Evolutionary conservation across 2,329 filamentous ascomycete species (phyloP), one percentile per base, ranked within the genome.

Genomic region (Xylaria sp.): DNA sequence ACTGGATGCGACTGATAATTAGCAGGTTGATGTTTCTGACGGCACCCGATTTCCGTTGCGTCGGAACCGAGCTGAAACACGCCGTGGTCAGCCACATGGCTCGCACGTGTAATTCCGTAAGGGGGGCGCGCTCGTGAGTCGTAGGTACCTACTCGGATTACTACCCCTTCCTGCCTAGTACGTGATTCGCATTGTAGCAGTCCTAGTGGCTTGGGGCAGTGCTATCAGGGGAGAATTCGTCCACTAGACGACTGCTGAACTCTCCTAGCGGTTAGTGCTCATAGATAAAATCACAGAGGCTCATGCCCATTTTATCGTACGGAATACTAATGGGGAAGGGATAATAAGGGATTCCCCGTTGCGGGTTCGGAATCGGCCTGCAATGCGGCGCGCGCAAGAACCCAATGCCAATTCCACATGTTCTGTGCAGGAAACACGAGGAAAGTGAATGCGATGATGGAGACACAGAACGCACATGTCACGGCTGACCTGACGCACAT

Each of bases 21-120:
- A 37, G 6, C 50, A 35, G 37, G 23, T 42, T 8, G 18, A 30
- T 30, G 51, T 13, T 57, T 37, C 46, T 49, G 44, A n/a, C 52
- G 52, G 48, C 44, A 19, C 42, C 49, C 48, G 54, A 52, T 56
- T 59, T 54, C 59, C 57, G 44, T 52, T 30, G 47, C 35, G 44
- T 44, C 54, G 59, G 62, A 59, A 64, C 62, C 62, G 42, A 51
- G 50, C 57, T 59, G 50, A 39, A 50, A 34, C 19, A 5, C 19
- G 42, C n/a, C 16, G 49, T 23, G 49, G 55, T 50, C 35, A 19
- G 11, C 46, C 49, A 61, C 56, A 59, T 35, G 54, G 57, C 48
- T 16, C 16, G 16, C 49, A 52, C 34, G 50, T 52, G 49, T 30
- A 49, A 23, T 11, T 51, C 23, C 37, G 37, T 42, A 42, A 13